These are phyloP conservation scores for Avena sativa DNA, from an alignment of 176 grass and related monocot species.

Conservation along the genomic window DNA sequence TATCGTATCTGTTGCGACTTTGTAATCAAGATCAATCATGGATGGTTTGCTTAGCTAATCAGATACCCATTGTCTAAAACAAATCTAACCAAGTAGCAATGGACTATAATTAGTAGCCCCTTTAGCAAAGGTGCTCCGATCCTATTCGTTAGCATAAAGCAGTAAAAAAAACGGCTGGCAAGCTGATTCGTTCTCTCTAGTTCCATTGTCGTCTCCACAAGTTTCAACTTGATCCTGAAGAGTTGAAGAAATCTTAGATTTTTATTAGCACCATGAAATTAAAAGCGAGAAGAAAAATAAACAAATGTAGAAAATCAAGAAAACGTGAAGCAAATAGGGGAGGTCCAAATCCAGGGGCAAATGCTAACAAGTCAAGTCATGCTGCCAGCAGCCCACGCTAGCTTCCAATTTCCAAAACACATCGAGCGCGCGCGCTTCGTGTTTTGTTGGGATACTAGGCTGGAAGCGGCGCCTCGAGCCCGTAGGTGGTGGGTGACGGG, in stretches of 20 bases:
- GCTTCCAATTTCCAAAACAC: neutral
- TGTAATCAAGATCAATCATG: neutral
- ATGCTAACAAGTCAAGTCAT: neutral
- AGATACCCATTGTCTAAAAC: neutral
- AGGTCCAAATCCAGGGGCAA: constrained; percentile 19
- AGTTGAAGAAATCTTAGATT: neutral
- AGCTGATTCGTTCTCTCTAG: neutral
- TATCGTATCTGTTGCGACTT: neutral
- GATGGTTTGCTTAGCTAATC: neutral
- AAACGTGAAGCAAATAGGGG: neutral
- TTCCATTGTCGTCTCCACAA: neutral
- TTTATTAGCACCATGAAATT: neutral
- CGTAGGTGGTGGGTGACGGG: neutral
- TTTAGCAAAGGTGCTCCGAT: neutral
- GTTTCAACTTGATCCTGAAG: neutral
- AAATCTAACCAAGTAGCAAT: neutral
- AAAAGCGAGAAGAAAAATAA: neutral
- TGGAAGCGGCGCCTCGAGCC: constrained; percentile 64
- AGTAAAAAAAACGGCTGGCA: neutral
- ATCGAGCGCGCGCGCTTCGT: neutral
- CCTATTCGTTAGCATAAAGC: neutral
- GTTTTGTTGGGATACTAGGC: constrained; percentile 10
- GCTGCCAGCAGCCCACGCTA: neutral
- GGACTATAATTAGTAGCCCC: neutral
- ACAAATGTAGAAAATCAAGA: neutral